Evolutionary conservation across 371 early-diverging fungal genomes (phyloP).

Genomic region (Lichtheimia hyalospora): DNA sequence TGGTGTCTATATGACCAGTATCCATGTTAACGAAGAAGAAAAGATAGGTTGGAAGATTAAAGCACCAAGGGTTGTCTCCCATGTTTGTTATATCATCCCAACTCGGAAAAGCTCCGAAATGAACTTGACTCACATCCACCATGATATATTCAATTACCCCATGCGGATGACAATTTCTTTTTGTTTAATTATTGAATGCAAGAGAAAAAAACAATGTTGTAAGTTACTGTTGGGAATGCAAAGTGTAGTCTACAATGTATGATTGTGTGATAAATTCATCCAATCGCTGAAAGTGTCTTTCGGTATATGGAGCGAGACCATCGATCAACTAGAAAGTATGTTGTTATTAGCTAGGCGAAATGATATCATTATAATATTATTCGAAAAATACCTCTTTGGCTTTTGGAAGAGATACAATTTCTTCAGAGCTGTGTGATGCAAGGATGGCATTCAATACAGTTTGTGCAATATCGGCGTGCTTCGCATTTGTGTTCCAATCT

Average conservation of each 20-base stretch:
- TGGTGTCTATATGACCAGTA: not conserved
- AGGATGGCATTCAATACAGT: slow-evolving; percentile 79
- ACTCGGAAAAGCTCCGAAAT: too few species aligned
- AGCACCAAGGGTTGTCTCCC: too few species aligned
- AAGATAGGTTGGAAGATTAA: too few species aligned
- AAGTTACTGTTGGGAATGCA: slow-evolving; percentile 57
- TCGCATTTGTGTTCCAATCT: slow-evolving; percentile 95
- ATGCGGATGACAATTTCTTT: too few species aligned
- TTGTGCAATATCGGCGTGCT: slow-evolving; percentile 80
- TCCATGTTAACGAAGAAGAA: not conserved
- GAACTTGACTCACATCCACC: too few species aligned
- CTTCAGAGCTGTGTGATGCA: slow-evolving; percentile 58
- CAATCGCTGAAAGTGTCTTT: slow-evolving; percentile 86
- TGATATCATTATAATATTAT: not conserved
- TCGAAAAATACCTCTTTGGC: slow-evolving; percentile 66
- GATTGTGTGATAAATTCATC: slow-evolving; percentile 85
- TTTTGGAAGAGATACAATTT: slow-evolving; percentile 69
- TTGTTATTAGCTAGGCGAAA: too few species aligned
- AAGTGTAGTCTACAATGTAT: slow-evolving; percentile 85
- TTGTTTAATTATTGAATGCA: not conserved
- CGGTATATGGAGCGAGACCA: slow-evolving; percentile 86
- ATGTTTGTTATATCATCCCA: too few species aligned
- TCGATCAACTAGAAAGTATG: slow-evolving; percentile 54
- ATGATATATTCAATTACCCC: too few species aligned
- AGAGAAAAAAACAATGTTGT: slow-evolving; percentile 4